These are phyloP conservation scores for Exophiala viscosa DNA, from an alignment of 2,329 filamentous ascomycete genomes.

Conservation along the genomic window DNA sequence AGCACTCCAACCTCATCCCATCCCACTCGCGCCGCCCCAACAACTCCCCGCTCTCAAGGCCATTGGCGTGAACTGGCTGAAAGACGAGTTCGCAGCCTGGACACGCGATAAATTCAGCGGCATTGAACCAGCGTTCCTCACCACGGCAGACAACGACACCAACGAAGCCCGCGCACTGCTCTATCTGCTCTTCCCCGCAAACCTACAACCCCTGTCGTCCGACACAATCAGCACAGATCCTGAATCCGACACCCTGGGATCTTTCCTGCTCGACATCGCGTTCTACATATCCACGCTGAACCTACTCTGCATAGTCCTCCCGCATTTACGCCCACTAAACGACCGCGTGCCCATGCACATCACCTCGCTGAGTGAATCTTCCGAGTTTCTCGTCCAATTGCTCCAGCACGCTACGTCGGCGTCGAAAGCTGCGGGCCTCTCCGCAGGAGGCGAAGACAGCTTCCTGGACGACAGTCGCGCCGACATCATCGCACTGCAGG, in stretches of 20 bases:
- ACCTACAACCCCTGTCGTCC: conserved; percentile 8
- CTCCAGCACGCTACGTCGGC: conserved; percentile 10
- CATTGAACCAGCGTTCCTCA: conserved; percentile 3
- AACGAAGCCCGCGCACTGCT: neutral
- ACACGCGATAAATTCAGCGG: neutral
- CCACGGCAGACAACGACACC: neutral
- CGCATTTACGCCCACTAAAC: conserved; percentile 9
- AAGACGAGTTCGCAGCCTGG: conserved; percentile 21
- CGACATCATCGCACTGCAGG: conserved; percentile 26
- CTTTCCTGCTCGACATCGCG: conserved; percentile 23
- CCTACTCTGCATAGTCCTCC: conserved; percentile 20
- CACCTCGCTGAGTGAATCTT: conserved; percentile 7
- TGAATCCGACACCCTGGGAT: conserved; percentile 7
- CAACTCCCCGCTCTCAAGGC: conserved; percentile 23
- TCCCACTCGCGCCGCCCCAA: conserved; percentile 18
- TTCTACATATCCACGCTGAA: conserved; percentile 28
- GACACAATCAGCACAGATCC: neutral
- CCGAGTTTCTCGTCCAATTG: conserved; percentile 13
- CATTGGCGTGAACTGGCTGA: conserved; percentile 29
- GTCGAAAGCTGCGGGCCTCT: neutral
- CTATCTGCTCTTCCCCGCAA: conserved; percentile 20
- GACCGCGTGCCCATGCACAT: conserved; percentile 5
- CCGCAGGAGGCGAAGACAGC: neutral
- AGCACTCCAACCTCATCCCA: conserved; percentile 21
- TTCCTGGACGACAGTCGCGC: conserved; percentile 16